Evolutionary conservation across 768 basidiomycete species (phyloP).

Genomic region (Serendipita sp.): DNA sequence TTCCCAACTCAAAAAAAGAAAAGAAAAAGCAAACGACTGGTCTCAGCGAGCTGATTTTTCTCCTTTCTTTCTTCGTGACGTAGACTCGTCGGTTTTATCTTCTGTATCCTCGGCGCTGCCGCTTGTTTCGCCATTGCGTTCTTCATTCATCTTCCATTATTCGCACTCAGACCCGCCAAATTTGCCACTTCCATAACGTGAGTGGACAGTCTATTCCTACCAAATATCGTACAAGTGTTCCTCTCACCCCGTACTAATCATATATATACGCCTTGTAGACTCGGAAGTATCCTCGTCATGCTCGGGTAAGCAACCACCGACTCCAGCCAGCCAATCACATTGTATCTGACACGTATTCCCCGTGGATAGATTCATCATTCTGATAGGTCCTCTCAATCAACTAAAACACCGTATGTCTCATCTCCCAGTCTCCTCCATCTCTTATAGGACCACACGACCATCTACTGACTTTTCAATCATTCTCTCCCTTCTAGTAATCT

Average conservation of each 20-base stretch:
- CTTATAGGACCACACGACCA: too few relatives aligned
- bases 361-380: constrained; percentile 11
- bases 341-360: not conserved
- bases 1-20: not conserved
- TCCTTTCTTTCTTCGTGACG: not conserved
- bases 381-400: constrained; percentile 83
- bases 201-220: not conserved
- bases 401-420: constrained; percentile 45
- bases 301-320: constrained; percentile 44
- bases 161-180: constrained; percentile 66
- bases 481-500: constrained; percentile 8
- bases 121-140: constrained; percentile 91
- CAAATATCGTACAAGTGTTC: too few relatives aligned
- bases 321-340: not conserved
- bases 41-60: not conserved
- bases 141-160: constrained; percentile 49
- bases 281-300: constrained; percentile 91
- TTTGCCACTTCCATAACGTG: constrained; percentile 82
- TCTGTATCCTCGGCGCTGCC: constrained; percentile 74
- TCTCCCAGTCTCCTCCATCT: constrained; percentile 9
- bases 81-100: constrained; percentile 81
- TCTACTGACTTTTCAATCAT: not conserved
- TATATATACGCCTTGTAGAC: constrained; percentile 24
- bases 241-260: constrained; percentile 5
- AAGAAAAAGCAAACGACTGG: not conserved